A percentile compares a stretch with the other conserved stretches of the same genome.
phyloP scores from a whole-genome alignment of 176 grass and related monocot species.

The Paspalum vaginatum region DNA sequence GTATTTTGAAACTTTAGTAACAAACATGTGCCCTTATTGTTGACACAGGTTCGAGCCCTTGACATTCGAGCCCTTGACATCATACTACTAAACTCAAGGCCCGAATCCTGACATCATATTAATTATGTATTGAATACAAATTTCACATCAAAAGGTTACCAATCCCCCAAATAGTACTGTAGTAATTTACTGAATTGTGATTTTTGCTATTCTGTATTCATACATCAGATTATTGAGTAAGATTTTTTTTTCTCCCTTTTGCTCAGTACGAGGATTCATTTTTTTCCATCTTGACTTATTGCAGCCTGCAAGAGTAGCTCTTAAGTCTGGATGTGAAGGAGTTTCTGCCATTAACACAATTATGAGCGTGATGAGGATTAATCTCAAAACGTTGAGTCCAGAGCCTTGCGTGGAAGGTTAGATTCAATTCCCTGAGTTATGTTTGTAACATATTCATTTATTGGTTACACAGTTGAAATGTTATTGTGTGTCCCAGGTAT shows the following conservation, averaged over 20 bases:
- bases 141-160: neutral
- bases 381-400: conserved; percentile 85
- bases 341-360: conserved; percentile 97
- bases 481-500: conserved; percentile 56
- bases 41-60: too few species aligned
- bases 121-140: conserved; percentile 21
- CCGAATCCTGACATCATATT: neutral
- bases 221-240: neutral
- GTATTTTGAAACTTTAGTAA: too few species aligned
- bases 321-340: conserved; percentile 91
- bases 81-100: too few species aligned
- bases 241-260: too few species aligned
- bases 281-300: conserved; percentile 21
- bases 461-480: conserved; percentile 23
- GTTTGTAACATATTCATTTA: conserved; percentile 12
- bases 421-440: conserved; percentile 37
- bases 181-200: neutral
- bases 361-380: conserved; percentile 97
- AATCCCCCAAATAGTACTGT: neutral
- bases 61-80: too few species aligned
- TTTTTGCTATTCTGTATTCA: neutral
- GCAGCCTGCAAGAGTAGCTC: conserved; percentile 86
- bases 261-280: conserved; percentile 12
- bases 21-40: too few species aligned
- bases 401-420: conserved; percentile 91